Evolutionary conservation across 2,329 filamentous ascomycete species (phyloP).

Genomic region (Aureobasidium subglaciale): DNA sequence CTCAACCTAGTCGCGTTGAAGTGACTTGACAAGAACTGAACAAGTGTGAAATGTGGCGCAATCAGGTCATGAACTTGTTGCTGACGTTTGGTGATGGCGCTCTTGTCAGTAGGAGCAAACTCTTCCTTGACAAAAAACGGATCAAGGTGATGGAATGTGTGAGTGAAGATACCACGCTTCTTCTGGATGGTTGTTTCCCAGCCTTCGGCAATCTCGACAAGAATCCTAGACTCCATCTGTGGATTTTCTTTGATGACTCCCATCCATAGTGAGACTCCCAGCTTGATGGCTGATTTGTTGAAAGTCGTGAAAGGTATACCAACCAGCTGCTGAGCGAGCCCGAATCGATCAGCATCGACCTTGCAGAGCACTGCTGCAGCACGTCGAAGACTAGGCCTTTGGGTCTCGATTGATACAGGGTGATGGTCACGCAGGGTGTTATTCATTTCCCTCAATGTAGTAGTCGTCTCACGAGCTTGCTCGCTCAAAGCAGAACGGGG

Average conservation of each 20-base stretch:
- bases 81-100: conserved; percentile 64
- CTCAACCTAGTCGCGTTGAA: conserved; percentile 89
- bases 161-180: conserved; percentile 74
- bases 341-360: conserved; percentile 64
- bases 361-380: conserved; percentile 83
- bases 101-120: conserved; percentile 83
- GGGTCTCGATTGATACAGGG: conserved; percentile 62
- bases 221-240: conserved; percentile 73
- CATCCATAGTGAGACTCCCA: conserved; percentile 92
- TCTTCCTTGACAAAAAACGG: conserved; percentile 89
- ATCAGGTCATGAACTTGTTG: conserved; percentile 75
- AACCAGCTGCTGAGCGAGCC: conserved; percentile 80
- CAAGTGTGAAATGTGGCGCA: conserved; percentile 73
- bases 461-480: conserved; percentile 40
- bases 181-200: conserved; percentile 81
- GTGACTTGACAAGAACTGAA: conserved; percentile 89
- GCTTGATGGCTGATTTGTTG: conserved; percentile 89
- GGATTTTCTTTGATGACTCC: conserved; percentile 96
- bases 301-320: conserved; percentile 89
- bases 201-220: conserved; percentile 80
- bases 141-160: conserved; percentile 64
- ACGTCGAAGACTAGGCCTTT: conserved; percentile 73
- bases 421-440: conserved; percentile 62
- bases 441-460: conserved; percentile 65
- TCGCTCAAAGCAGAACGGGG: conserved; percentile 6